These are phyloP conservation scores for Phialocephala sp. DNA, from an alignment of 2,329 filamentous ascomycete genomes.

Conservation along the genomic window DNA sequence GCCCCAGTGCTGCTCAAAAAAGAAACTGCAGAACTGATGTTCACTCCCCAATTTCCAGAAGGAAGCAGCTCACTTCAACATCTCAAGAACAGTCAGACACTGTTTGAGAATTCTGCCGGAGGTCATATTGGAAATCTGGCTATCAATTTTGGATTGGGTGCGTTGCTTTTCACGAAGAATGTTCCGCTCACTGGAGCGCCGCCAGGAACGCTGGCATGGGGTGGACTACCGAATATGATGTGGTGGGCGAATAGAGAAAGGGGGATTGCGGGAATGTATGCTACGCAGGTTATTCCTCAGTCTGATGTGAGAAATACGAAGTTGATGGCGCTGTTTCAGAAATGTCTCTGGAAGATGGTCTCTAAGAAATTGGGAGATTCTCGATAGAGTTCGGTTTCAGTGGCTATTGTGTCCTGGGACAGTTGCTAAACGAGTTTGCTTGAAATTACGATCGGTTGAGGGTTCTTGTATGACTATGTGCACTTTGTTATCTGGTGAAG, in stretches of 20 bases:
- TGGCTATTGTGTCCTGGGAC: too few species aligned
- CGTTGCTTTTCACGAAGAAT: conserved; percentile 47
- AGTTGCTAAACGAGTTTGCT: too few species aligned
- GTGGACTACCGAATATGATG: conserved; percentile 51
- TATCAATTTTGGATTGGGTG: conserved; percentile 48
- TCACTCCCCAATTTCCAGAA: conserved; percentile 50
- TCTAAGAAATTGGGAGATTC: not conserved
- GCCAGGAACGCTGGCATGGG: conserved; percentile 50
- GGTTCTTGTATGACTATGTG: too few species aligned
- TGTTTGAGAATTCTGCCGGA: conserved; percentile 32
- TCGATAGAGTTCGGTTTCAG: not conserved
- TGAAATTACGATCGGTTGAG: too few species aligned
- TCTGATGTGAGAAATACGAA: conserved; percentile 6
- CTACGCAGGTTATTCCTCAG: conserved; percentile 48
- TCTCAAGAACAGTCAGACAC: not conserved
- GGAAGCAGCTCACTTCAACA: not conserved
- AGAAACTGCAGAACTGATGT: conserved; percentile 51
- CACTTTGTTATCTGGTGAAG: too few species aligned
- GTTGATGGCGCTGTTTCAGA: conserved; percentile 1
- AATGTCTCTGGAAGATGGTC: not conserved
- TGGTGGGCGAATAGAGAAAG: conserved; percentile 50
- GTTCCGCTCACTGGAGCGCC: conserved; percentile 44
- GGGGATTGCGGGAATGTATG: conserved; percentile 49
- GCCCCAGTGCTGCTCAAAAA: conserved; percentile 54
- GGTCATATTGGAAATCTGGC: conserved; percentile 45